These are phyloP conservation scores for Austroboletus novae-zelandiae DNA, from an alignment of 1,284 basidiomycete genomes.

Conservation along the genomic window DNA sequence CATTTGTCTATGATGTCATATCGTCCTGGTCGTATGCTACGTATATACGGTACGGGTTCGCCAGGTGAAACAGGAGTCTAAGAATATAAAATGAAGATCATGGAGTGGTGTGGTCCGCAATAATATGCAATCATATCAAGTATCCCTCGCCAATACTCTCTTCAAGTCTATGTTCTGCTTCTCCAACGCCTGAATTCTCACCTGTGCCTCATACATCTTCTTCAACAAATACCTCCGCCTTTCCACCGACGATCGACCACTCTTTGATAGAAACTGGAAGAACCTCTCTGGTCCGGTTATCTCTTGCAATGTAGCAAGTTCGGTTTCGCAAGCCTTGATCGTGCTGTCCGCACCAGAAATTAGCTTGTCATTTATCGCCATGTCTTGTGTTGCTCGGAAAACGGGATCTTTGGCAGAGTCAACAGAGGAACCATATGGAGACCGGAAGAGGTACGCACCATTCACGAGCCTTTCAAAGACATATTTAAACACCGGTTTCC, in stretches of 20 bases:
- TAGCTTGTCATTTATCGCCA: constrained; percentile 73
- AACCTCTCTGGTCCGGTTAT: constrained; percentile 49
- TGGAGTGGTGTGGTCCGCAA: too few species aligned
- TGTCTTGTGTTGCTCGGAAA: constrained; percentile 83
- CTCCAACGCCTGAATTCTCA: constrained; percentile 68
- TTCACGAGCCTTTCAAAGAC: constrained; percentile 81
- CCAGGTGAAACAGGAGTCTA: too few species aligned
- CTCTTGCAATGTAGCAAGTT: constrained; percentile 65
- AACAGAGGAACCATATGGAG: background rate
- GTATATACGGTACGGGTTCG: too few species aligned
- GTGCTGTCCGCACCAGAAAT: constrained; percentile 66
- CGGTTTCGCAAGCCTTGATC: constrained; percentile 73
- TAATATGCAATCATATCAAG: background rate
- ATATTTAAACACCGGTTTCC: constrained; percentile 85
- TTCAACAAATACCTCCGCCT: constrained; percentile 69
- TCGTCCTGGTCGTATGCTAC: too few species aligned
- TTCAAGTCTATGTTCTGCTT: constrained; percentile 67
- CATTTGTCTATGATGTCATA: too few species aligned
- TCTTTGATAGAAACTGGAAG: constrained; percentile 42
- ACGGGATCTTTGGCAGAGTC: constrained; percentile 54
- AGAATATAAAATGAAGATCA: too few species aligned
- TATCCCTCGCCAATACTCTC: constrained; percentile 48
- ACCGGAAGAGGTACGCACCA: constrained; percentile 44
- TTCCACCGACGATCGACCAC: constrained; percentile 52
- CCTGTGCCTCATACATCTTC: constrained; percentile 71